Conservation (phyloP, 1,139 yeast genomes). For the Yamadazyma membranifaciens region DNA sequence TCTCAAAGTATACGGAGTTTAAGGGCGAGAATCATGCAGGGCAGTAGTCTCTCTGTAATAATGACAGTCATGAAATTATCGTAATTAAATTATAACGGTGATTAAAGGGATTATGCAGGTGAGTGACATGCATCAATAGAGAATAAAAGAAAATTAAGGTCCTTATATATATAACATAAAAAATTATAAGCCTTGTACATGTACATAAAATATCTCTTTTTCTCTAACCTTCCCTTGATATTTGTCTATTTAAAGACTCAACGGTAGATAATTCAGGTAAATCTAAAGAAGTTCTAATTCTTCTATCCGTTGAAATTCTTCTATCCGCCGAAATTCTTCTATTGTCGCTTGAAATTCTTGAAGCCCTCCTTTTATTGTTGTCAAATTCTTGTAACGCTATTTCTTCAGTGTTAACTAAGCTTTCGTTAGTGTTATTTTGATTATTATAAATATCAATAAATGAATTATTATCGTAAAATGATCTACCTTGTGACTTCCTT, state of each 20-base stretch:
- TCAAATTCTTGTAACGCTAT: constrained; percentile 49
- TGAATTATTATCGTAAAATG: constrained; percentile 30
- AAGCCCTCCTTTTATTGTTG: constrained; percentile 21
- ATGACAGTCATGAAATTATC: too few species aligned
- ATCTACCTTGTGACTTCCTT: constrained; percentile 23
- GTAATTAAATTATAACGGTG: too few species aligned
- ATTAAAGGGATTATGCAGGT: too few species aligned
- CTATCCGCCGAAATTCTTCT: constrained; percentile 14
- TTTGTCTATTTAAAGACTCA: constrained; percentile 9
- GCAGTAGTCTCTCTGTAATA: too few species aligned
- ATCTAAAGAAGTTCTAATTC: constrained; percentile 15
- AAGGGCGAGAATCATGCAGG: too few species aligned
- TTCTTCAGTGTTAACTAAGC: constrained; percentile 42
- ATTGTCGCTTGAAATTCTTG: constrained; percentile 27
- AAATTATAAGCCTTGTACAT: too few species aligned
- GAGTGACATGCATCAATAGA: too few species aligned
- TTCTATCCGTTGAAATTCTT: constrained; percentile 8
- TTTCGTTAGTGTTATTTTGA: constrained; percentile 16
- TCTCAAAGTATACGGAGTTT: too few species aligned
- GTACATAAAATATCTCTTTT: too few species aligned
- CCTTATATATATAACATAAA: too few species aligned
- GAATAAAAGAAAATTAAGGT: too few species aligned
- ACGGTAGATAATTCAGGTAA: constrained; percentile 16
- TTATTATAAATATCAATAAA: constrained; percentile 30
- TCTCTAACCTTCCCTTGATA: constrained; percentile 4